Evolutionary conservation across 495 filamentous ascomycete species (phyloP).

Genomic region (Astrothelium macrocarpum): DNA sequence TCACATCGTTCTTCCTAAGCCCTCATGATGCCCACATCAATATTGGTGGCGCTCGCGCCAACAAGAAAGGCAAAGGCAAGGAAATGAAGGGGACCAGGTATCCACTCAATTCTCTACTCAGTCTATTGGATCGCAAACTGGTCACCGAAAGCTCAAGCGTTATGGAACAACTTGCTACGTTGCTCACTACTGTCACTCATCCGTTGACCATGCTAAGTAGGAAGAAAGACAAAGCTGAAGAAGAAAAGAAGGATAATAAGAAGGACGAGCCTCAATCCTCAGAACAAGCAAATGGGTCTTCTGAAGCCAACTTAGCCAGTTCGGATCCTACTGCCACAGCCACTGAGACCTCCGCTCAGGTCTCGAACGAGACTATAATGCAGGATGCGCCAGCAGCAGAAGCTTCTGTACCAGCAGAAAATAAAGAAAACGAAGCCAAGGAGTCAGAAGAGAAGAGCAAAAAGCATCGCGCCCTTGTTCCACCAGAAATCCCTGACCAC

Average conservation of each 20-base stretch:
- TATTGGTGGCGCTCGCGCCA: constrained; percentile 64
- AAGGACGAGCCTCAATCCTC: constrained; percentile 24
- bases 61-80: constrained; percentile 73
- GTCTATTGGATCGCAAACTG: constrained; percentile 77
- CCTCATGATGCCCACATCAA: constrained; percentile 74
- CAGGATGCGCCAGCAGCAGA: constrained; percentile 11
- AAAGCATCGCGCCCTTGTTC: constrained; percentile 61
- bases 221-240: constrained; percentile 60
- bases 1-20: constrained; percentile 87
- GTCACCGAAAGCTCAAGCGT: constrained; percentile 91
- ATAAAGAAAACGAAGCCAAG: constrained; percentile 22
- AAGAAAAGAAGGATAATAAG: constrained; percentile 47
- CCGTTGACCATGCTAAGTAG: constrained; percentile 76
- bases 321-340: not conserved
- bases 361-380: constrained; percentile 17
- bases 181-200: constrained; percentile 79
- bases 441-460: constrained; percentile 41
- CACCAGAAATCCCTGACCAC: constrained; percentile 78
- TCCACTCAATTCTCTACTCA: constrained; percentile 81
- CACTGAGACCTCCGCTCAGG: not conserved
- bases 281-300: constrained; percentile 17
- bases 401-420: constrained; percentile 28
- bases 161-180: constrained; percentile 83
- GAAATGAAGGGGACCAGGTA: constrained; percentile 74
- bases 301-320: not conserved